Conservation (phyloP, 2,329 filamentous ascomycete species). For the Ascochyta koolunga region DNA sequence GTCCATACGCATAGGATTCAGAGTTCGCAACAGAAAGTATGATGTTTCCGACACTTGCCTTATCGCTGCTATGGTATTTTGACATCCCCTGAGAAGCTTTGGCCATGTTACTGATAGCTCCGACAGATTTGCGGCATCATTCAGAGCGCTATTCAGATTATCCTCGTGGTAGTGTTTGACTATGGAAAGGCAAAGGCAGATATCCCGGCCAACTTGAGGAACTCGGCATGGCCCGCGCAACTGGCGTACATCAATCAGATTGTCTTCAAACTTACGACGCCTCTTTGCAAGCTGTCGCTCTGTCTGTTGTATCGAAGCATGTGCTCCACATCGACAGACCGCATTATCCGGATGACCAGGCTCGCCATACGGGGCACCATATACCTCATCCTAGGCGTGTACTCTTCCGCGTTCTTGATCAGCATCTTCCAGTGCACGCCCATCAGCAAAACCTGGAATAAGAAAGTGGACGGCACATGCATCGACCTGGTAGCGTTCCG, state of each 20-base stretch:
- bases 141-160: slow-evolving; percentile 17
- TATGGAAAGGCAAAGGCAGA: slow-evolving; percentile 16
- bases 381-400: slow-evolving; percentile 11
- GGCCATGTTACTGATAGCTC: background rate
- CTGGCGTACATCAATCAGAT: slow-evolving; percentile 18
- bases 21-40: slow-evolving; percentile 7
- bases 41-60: slow-evolving; percentile 17
- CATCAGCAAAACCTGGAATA: slow-evolving; percentile 16
- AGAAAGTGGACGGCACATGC: slow-evolving; percentile 7
- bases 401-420: slow-evolving; percentile 15
- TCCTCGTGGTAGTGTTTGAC: slow-evolving; percentile 10
- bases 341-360: slow-evolving; percentile 11
- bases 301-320: slow-evolving; percentile 16
- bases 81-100: background rate
- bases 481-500: slow-evolving; percentile 13
- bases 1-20: slow-evolving; percentile 12
- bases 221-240: slow-evolving; percentile 8
- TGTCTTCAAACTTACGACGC: slow-evolving; percentile 19
- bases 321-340: slow-evolving; percentile 14
- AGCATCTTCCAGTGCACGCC: slow-evolving; percentile 18
- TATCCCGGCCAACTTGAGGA: slow-evolving; percentile 2
- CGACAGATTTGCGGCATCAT: slow-evolving; percentile 9
- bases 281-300: slow-evolving; percentile 16
- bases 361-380: slow-evolving; percentile 11
- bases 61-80: slow-evolving; percentile 15